phyloP scores from a whole-genome alignment of 768 basidiomycete species.

The Cystofilobasidium macerans region DNA sequence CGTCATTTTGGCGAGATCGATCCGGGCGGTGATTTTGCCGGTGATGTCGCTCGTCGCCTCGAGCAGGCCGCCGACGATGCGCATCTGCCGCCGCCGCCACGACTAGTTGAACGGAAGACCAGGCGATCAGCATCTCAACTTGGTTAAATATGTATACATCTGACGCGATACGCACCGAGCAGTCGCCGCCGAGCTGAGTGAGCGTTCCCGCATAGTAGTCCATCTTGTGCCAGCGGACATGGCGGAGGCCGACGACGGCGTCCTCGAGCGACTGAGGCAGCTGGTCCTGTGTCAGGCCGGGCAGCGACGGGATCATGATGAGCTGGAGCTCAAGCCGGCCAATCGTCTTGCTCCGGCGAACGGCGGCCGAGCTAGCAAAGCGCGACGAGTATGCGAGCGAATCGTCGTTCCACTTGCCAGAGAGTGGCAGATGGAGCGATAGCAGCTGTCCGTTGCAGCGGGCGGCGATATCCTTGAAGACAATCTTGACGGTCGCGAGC shows the following conservation, averaged over 20 bases:
- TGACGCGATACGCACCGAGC: conserved; percentile 51
- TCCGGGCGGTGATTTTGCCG: conserved; percentile 26
- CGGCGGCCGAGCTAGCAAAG: background rate
- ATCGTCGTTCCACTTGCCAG: conserved; percentile 50
- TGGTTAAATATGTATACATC: background rate
- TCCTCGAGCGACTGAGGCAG: conserved; percentile 89
- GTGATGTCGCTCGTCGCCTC: conserved; percentile 23
- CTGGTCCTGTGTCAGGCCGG: conserved; percentile 64
- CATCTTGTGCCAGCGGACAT: conserved; percentile 85
- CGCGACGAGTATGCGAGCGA: conserved; percentile 14
- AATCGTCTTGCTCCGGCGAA: conserved; percentile 50
- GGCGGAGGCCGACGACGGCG: conserved; percentile 72
- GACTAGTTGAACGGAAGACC: conserved; percentile 18
- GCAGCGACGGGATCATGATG: conserved; percentile 77
- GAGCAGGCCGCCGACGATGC: conserved; percentile 24
- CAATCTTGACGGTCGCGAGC: conserved; percentile 73
- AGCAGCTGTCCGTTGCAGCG: conserved; percentile 76
- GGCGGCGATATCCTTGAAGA: conserved; percentile 72
- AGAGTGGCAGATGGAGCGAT: conserved; percentile 40
- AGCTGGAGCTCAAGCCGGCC: conserved; percentile 83
- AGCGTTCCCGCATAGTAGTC: conserved; percentile 86
- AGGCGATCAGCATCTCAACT: too few species aligned
- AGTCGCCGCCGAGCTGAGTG: conserved; percentile 90
- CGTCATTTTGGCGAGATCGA: conserved; percentile 30
- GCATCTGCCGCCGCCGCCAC: conserved; percentile 29